Percentiles rank a stretch among this genome's conserved stretches.
Conservation (phyloP, 495 filamentous ascomycete species). For the Cercophora newfieldiana region DNA sequence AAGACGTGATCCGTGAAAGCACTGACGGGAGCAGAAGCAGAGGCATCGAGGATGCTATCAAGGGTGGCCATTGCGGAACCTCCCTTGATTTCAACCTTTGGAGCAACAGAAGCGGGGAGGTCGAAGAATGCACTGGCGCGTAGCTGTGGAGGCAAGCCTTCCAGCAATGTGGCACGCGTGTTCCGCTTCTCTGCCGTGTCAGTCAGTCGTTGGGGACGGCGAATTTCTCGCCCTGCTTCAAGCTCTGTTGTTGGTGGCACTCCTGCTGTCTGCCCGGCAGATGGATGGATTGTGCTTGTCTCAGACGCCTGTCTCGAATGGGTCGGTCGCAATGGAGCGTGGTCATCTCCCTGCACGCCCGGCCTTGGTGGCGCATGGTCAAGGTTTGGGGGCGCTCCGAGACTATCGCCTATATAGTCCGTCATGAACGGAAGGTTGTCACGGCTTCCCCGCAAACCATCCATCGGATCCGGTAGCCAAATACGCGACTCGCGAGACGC, state of each 20-base stretch:
- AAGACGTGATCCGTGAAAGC: conserved; percentile 94
- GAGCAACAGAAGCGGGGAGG: conserved; percentile 52
- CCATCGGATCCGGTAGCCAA: conserved; percentile 51
- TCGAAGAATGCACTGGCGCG: conserved; percentile 92
- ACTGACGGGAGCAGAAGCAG: conserved; percentile 83
- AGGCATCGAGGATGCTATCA: conserved; percentile 94
- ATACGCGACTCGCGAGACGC: conserved; percentile 35
- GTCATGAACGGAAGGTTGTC: conserved; percentile 28
- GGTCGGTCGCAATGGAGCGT: conserved; percentile 2
- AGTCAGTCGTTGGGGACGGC: conserved; percentile 31
- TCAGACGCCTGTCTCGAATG: conserved; percentile 32
- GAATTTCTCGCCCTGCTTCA: conserved; percentile 19
- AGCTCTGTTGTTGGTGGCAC: conserved; percentile 20
- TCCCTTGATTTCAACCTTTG: conserved; percentile 65
- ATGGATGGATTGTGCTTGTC: conserved; percentile 35
- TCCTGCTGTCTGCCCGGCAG: conserved; percentile 3
- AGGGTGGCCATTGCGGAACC: conserved; percentile 85
- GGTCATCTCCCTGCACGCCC: conserved; percentile 13
- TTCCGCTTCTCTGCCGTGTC: conserved; percentile 37
- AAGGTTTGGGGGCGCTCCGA: conserved; percentile 8
- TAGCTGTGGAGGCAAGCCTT: conserved; percentile 77
- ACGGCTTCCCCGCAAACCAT: conserved; percentile 22
- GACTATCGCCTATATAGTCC: conserved; percentile 15
- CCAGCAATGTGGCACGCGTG: conserved; percentile 43
- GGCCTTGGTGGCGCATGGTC: conserved; percentile 18